Percentiles rank a stretch among this genome's conserved stretches.
Evolutionary conservation across 179 eudicot species (phyloP).

Genomic region (Patellifolia procumbens): DNA sequence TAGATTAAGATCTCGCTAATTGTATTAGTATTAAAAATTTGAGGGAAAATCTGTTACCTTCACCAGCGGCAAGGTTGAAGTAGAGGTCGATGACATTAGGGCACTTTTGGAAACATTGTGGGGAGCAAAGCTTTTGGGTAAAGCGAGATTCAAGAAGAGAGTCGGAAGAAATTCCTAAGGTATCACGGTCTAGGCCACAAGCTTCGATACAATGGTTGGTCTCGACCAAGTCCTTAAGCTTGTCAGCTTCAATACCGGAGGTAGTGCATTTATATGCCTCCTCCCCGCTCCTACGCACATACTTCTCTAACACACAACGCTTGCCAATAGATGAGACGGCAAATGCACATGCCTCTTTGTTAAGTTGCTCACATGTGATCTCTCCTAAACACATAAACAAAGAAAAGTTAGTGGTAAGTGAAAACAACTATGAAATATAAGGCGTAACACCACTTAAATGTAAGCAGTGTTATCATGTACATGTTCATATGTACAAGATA

Average conservation of each 20-base stretch:
- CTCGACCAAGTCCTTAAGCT: constrained; percentile 50
- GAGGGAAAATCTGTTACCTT: constrained; percentile 43
- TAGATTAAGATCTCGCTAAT: too few species aligned
- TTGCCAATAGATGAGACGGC: not conserved
- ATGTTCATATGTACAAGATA: too few species aligned
- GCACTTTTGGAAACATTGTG: constrained; percentile 54
- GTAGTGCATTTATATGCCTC: constrained; percentile 46
- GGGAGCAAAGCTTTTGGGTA: constrained; percentile 56
- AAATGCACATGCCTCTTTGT: not conserved
- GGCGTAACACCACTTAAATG: too few species aligned
- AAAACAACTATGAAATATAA: too few species aligned
- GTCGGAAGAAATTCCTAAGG: constrained; percentile 65
- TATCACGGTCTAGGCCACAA: constrained; percentile 60
- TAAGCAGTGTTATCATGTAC: too few species aligned
- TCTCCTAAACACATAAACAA: not conserved
- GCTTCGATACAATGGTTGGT: constrained; percentile 49
- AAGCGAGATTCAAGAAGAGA: constrained; percentile 52
- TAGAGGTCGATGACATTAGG: constrained; percentile 70
- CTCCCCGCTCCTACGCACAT: constrained; percentile 37
- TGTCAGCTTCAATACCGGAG: constrained; percentile 52
- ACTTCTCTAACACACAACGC: not conserved
- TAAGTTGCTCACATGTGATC: not conserved
- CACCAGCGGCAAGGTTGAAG: constrained; percentile 82
- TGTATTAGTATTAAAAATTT: too few species aligned
- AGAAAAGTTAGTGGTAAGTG: too few species aligned